phyloP scores from a whole-genome alignment of 2,329 filamentous ascomycete genomes.

The Verticillium zaregamsianum region DNA sequence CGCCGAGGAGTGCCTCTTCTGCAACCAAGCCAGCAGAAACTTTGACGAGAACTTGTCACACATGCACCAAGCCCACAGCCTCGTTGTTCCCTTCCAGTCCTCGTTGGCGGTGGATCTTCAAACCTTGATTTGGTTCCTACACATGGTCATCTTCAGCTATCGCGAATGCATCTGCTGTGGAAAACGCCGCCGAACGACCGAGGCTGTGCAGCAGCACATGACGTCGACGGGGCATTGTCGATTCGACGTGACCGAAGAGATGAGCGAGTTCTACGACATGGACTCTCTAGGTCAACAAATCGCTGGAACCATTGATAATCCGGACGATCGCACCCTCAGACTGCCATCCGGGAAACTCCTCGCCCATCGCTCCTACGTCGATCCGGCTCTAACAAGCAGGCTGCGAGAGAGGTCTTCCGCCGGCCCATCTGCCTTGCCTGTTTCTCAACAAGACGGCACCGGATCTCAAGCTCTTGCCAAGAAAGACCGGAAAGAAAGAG shows the following conservation, averaged over 20 bases:
- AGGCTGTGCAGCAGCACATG: slow-evolving; percentile 50
- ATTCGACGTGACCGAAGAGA: slow-evolving; percentile 28
- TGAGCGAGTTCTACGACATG: slow-evolving; percentile 35
- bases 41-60: slow-evolving; percentile 37
- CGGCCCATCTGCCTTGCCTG: no score
- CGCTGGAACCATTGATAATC: background rate
- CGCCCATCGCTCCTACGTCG: background rate
- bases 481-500: background rate
- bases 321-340: background rate
- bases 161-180: slow-evolving; percentile 50
- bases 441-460: background rate
- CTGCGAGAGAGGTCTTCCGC: background rate
- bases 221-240: slow-evolving; percentile 41
- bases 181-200: slow-evolving; percentile 31
- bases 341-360: background rate
- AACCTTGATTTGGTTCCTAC: slow-evolving; percentile 41
- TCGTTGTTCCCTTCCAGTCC: slow-evolving; percentile 35
- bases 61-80: slow-evolving; percentile 44
- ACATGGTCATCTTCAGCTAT: slow-evolving; percentile 42
- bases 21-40: slow-evolving; percentile 19
- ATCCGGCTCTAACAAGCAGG: background rate
- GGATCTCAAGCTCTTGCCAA: background rate
- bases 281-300: background rate
- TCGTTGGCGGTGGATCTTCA: slow-evolving; percentile 40
- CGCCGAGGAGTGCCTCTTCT: slow-evolving; percentile 37